Evolutionary conservation across 768 basidiomycete species (phyloP), one percentile per base, ranked within the genome.

Genomic region (Collybia mongolica): DNA sequence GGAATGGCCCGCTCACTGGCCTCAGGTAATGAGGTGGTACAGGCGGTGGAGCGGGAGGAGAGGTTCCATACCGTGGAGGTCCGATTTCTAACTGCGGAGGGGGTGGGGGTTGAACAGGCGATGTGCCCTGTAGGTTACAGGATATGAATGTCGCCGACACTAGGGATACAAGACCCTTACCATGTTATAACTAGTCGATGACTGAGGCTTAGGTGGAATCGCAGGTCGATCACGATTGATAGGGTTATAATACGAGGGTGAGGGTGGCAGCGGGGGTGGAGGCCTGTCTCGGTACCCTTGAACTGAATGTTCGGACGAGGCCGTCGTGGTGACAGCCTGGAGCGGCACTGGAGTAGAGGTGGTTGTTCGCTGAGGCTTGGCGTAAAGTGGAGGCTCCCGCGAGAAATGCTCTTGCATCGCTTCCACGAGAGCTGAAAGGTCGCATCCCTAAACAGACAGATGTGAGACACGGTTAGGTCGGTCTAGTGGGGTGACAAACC

Each of bases 381-480:
- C 84, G 64, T 94, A 97, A 14, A 98, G 83, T 6, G 95, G 95
- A 38, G 96, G 95, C 40, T 84, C 79, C 24, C 75, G 75, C 18
- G 92, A 95, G 70, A 98, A 98, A 48, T 86, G 77, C 36, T 82
- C 77, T 57, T 89, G 86, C 73, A 98, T 79, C 17, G 84, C 83
- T 54, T 89, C 82, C 39, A 95, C 64, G 18, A 99, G 75, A 3
- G 75, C 79, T 22, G 74, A 69, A n/a, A 98, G 72, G 64, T 74
- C 82, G 68, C 93, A 91, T 41, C 83, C 86, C 93, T 96, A 54
- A 49, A 50, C 20, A 49, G 20, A 44, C 15, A 19, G 39, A 45
- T 37, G 46, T 54, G 56, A 48, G 52, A 52, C n/a, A 53, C 38
- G 49, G 29, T 32, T 35, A 44, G 29, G 18, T 26, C 26, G n/a